Evolutionary conservation across 2,329 filamentous ascomycete genomes (phyloP).

Genomic region (Dactylellina parvicollis): DNA sequence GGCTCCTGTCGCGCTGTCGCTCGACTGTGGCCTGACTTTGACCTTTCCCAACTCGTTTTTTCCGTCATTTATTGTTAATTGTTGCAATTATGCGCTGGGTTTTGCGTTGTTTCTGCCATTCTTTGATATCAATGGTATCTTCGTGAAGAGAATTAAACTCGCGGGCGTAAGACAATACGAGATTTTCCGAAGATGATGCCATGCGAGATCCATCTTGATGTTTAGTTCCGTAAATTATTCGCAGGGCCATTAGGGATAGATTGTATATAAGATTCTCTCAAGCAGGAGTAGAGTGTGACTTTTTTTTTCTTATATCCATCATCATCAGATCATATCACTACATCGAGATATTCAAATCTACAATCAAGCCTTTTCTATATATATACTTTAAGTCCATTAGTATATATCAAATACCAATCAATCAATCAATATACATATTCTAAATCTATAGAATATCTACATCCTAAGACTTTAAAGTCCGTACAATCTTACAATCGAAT

Average conservation of each 20-base stretch:
- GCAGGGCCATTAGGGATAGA: too few relatives aligned
- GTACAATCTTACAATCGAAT: too few relatives aligned
- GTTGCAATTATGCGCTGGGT: conserved; percentile 27
- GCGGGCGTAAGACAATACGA: conserved; percentile 1
- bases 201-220: conserved; percentile 20
- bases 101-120: conserved; percentile 20
- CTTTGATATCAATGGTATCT: neutral
- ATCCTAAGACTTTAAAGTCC: too few relatives aligned
- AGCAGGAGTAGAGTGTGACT: neutral
- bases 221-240: conserved; percentile 47
- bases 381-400: conserved; percentile 3
- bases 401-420: conserved; percentile 19
- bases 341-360: conserved; percentile 26
- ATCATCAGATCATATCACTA: conserved; percentile 52
- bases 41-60: neutral
- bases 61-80: neutral
- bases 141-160: conserved; percentile 23
- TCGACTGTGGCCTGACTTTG: conserved; percentile 51
- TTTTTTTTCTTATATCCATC: conserved; percentile 33
- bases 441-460: conserved; percentile 13
- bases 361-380: conserved; percentile 31
- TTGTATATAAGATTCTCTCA: conserved; percentile 44
- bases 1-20: conserved; percentile 28
- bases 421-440: conserved; percentile 9
- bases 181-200: conserved; percentile 29